A percentile compares a stretch with the other conserved stretches of the same genome.
Conservation (phyloP, 805 yeast genomes). For the Sugiyamaella boreocaroliniensis region DNA sequence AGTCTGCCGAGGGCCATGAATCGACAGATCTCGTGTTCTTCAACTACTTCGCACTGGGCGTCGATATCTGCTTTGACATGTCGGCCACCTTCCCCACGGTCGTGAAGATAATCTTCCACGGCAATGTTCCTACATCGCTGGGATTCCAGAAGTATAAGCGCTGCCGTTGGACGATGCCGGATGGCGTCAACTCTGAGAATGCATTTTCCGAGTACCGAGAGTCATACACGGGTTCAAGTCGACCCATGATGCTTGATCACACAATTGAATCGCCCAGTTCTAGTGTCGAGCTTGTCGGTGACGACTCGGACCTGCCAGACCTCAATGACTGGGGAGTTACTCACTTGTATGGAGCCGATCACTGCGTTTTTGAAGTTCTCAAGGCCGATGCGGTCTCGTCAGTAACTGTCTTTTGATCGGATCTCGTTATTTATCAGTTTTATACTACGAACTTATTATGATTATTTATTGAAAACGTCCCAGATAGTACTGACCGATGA, state of each 20-base stretch:
- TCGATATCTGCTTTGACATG: slow-evolving; percentile 47
- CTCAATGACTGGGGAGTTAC: slow-evolving; percentile 22
- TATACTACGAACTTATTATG: no score
- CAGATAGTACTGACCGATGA: no score
- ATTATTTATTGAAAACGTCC: no score
- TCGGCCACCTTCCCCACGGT: slow-evolving; percentile 31
- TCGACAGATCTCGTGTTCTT: slow-evolving; percentile 18
- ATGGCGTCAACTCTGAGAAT: slow-evolving; percentile 12
- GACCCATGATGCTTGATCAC: slow-evolving; percentile 23
- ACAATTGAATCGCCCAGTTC: slow-evolving; percentile 25
- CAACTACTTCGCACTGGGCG: slow-evolving; percentile 49
- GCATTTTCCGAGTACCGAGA: slow-evolving; percentile 7
- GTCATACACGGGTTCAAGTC: not conserved
- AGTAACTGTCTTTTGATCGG: slow-evolving; percentile 15
- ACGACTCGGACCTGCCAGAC: slow-evolving; percentile 5
- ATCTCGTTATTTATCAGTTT: not conserved
- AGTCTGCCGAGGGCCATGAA: slow-evolving; percentile 10
- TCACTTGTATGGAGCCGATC: slow-evolving; percentile 17
- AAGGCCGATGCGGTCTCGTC: slow-evolving; percentile 15
- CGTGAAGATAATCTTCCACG: slow-evolving; percentile 46
- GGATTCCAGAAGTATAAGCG: slow-evolving; percentile 51
- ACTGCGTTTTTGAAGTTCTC: slow-evolving; percentile 21
- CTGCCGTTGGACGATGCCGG: slow-evolving; percentile 39
- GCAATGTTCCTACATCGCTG: slow-evolving; percentile 47
- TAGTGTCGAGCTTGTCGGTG: slow-evolving; percentile 25